Evolutionary conservation across 768 basidiomycete genomes (phyloP).

Genomic region (Hygrocybe coccinea): DNA sequence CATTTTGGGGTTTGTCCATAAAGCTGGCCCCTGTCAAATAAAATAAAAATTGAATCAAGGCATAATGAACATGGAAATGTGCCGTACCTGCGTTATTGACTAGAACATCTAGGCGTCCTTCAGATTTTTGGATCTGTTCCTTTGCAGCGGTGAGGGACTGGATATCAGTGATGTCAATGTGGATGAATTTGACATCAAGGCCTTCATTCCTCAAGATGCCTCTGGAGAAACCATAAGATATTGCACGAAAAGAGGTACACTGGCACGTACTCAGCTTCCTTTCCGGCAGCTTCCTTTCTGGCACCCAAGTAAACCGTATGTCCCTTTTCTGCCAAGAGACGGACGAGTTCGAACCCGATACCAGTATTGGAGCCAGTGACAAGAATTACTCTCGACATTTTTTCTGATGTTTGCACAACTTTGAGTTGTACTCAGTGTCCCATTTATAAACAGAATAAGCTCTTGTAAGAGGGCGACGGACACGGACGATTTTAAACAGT

Average conservation of each 20-base stretch:
- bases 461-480: too few relatives aligned
- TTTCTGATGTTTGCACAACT: not conserved
- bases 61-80: not conserved
- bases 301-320: constrained; percentile 43
- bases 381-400: constrained; percentile 35
- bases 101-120: constrained; percentile 41
- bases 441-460: too few relatives aligned
- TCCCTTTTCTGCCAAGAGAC: constrained; percentile 38
- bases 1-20: constrained; percentile 32
- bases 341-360: constrained; percentile 44
- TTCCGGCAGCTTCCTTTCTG: constrained; percentile 36
- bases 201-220: constrained; percentile 16
- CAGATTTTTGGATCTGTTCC: constrained; percentile 32
- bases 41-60: not conserved
- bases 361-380: constrained; percentile 43
- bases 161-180: constrained; percentile 38
- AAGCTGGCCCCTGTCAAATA: constrained; percentile 23
- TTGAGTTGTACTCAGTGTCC: too few relatives aligned
- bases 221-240: constrained; percentile 6
- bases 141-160: constrained; percentile 33
- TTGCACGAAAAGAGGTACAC: not conserved
- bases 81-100: constrained; percentile 43
- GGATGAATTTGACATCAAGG: constrained; percentile 29
- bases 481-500: too few relatives aligned
- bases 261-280: constrained; percentile 37